A percentile compares a stretch with the other conserved stretches of the same genome.
These are phyloP conservation scores for Circinella umbellata DNA, from an alignment of 371 early-diverging fungal species.

Conservation along the genomic window DNA sequence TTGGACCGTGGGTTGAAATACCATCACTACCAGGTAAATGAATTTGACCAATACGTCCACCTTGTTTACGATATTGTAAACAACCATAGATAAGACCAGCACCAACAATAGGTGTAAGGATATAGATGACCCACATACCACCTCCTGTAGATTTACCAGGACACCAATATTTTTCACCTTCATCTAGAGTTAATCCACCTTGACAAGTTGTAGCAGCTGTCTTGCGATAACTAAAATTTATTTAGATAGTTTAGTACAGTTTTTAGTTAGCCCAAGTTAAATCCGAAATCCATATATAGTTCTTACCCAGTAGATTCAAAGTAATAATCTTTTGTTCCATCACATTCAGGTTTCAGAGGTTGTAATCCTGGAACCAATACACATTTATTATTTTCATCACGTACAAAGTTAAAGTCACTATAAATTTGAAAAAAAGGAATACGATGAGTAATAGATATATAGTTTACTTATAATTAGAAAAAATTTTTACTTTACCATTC, in stretches of 20 bases:
- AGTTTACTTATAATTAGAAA: too few species aligned
- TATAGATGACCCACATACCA: slow-evolving; percentile 39
- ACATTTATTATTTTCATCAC: slow-evolving; percentile 64
- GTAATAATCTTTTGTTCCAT: slow-evolving; percentile 59
- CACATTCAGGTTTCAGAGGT: slow-evolving; percentile 63
- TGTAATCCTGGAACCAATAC: slow-evolving; percentile 64
- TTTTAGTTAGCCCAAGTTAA: too few species aligned
- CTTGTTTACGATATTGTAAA: slow-evolving; percentile 39
- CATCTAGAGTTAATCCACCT: slow-evolving; percentile 62
- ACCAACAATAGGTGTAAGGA: slow-evolving; percentile 44
- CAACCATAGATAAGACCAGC: slow-evolving; percentile 44
- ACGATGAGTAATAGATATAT: not conserved
- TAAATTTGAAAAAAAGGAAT: not conserved
- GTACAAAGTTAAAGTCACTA: slow-evolving; percentile 80
- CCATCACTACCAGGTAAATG: slow-evolving; percentile 40
- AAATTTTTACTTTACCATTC: too few species aligned
- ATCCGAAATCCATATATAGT: too few species aligned
- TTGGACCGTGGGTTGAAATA: slow-evolving; percentile 9
- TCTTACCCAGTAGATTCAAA: slow-evolving; percentile 54
- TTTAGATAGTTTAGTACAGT: too few species aligned
- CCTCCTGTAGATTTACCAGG: slow-evolving; percentile 60
- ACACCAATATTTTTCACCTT: slow-evolving; percentile 66
- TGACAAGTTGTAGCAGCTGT: slow-evolving; percentile 76
- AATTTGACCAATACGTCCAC: slow-evolving; percentile 47
- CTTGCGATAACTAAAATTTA: slow-evolving; percentile 67